Percentiles rank a stretch among this genome's conserved stretches.
Conservation (phyloP, 768 basidiomycete species). For the Lyophyllum decastes region DNA sequence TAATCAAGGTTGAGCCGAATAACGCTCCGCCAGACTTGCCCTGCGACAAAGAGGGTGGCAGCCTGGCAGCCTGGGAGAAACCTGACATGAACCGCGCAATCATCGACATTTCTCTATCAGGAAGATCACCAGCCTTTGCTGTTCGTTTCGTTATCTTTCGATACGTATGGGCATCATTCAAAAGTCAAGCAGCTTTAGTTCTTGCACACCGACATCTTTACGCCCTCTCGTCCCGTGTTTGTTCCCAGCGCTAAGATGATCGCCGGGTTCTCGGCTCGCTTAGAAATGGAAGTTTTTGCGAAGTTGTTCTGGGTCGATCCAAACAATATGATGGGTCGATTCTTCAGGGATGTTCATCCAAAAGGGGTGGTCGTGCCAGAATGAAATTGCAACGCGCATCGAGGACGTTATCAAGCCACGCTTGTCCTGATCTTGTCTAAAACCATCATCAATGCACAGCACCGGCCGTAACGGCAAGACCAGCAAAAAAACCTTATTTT, state of each 20-base stretch:
- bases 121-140: neutral
- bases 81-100: neutral
- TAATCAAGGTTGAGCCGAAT: neutral
- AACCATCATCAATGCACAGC: neutral
- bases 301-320: neutral
- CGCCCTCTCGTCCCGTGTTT: neutral
- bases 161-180: neutral
- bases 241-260: neutral
- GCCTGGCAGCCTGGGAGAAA: constrained; percentile 6
- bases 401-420: neutral
- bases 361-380: neutral
- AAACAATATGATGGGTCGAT: neutral
- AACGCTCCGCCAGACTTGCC: neutral
- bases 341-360: neutral
- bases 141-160: neutral
- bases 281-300: neutral
- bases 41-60: neutral
- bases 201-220: neutral
- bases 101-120: neutral
- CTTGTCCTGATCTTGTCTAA: constrained; percentile 2
- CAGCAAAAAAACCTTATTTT: neutral
- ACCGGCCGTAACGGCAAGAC: neutral
- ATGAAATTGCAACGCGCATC: neutral
- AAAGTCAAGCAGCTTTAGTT: no score
- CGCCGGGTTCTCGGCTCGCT: neutral